phyloP scores from a whole-genome alignment of 83 land plant species.

The Picea mariana region DNA sequence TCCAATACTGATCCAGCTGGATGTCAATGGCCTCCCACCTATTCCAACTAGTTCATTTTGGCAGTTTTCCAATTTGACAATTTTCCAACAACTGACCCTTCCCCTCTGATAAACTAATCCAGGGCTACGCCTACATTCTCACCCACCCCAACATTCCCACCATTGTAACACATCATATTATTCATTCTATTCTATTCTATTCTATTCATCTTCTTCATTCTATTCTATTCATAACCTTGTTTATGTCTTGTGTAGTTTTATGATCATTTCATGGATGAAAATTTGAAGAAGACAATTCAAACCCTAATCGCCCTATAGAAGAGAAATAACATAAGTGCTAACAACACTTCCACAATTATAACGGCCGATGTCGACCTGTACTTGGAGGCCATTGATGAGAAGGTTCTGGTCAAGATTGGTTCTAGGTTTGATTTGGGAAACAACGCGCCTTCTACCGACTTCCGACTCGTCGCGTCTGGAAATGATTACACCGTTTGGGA shows the following conservation, averaged over 20 bases:
- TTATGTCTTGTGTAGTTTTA: slow-evolving; percentile 47
- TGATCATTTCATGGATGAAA: slow-evolving; percentile 28
- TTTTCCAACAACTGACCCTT: slow-evolving; percentile 22
- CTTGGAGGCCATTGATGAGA: slow-evolving; percentile 13
- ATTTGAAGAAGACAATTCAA: slow-evolving; percentile 34
- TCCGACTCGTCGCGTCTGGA: too few relatives aligned
- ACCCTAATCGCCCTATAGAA: slow-evolving; percentile 31
- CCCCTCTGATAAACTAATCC: slow-evolving; percentile 38
- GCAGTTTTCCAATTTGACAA: too few relatives aligned
- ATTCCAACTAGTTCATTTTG: too few relatives aligned
- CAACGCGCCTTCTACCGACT: background rate
- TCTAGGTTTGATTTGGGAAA: too few relatives aligned
- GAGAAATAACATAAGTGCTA: slow-evolving; percentile 12
- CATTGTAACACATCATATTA: slow-evolving; percentile 22
- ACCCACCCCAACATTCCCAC: slow-evolving; percentile 44
- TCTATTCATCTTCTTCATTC: background rate
- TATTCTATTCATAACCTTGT: background rate
- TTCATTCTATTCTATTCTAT: background rate
- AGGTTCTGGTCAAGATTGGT: slow-evolving; percentile 33
- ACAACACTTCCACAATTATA: slow-evolving; percentile 18
- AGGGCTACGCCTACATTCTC: slow-evolving; percentile 46
- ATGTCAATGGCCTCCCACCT: too few relatives aligned
- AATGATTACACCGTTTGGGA: too few relatives aligned
- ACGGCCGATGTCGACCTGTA: slow-evolving; percentile 24
- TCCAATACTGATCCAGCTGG: too few relatives aligned